phyloP scores from a whole-genome alignment of 768 basidiomycete genomes.

The Hygrocybe punicea region DNA sequence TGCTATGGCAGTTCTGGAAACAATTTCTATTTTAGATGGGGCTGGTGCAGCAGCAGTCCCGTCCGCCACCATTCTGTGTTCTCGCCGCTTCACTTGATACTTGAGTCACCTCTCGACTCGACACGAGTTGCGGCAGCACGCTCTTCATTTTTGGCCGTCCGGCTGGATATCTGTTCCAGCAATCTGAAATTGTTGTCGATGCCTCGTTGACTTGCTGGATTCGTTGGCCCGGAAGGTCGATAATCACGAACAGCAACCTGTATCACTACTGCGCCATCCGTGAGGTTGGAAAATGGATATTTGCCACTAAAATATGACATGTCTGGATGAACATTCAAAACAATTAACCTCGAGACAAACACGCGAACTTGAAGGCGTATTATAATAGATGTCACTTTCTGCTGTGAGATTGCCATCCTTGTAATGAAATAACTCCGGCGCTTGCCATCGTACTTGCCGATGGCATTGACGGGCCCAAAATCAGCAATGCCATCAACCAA shows the following conservation, averaged over 20 bases:
- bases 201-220: background rate
- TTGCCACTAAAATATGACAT: background rate
- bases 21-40: no score
- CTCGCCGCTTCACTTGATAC: no score
- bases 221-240: background rate
- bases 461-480: background rate
- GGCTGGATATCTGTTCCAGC: background rate
- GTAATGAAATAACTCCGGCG: background rate
- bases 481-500: background rate
- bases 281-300: background rate
- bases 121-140: no score
- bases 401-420: background rate
- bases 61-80: no score
- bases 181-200: background rate
- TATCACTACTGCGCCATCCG: background rate
- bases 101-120: no score
- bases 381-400: background rate
- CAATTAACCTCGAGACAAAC: background rate
- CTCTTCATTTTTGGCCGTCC: no score
- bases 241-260: background rate
- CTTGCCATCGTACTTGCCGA: background rate
- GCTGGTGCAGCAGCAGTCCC: no score
- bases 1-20: no score
- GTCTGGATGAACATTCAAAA: background rate
- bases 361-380: background rate